Evolutionary conservation across 768 basidiomycete genomes (phyloP).

Genomic region (Mrakia frigida): DNA sequence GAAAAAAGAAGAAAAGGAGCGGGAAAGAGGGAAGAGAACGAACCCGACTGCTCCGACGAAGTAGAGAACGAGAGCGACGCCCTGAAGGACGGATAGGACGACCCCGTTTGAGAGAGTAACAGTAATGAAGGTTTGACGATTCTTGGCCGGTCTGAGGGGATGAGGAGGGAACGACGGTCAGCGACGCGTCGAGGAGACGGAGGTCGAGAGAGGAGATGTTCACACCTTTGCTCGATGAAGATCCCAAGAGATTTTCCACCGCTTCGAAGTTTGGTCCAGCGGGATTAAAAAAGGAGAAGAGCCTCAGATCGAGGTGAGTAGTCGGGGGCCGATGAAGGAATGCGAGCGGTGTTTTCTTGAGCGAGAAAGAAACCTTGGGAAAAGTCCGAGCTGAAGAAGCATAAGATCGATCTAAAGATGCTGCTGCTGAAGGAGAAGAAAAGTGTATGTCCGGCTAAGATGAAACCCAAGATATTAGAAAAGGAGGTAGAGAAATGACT

Average conservation of each 20-base stretch:
- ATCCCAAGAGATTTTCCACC: background rate
- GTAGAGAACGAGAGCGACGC: background rate
- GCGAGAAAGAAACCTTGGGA: too few relatives aligned
- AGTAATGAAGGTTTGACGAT: background rate
- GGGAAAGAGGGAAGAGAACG: background rate
- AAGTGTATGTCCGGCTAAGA: too few relatives aligned
- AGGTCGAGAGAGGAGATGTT: background rate
- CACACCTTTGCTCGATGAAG: background rate
- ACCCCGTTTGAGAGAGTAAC: background rate
- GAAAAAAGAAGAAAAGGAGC: background rate
- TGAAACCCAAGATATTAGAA: too few relatives aligned
- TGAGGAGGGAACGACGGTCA: background rate
- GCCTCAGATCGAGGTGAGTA: too few relatives aligned
- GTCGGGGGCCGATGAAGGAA: too few relatives aligned
- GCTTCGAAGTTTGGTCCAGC: too few relatives aligned
- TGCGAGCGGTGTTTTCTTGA: too few relatives aligned
- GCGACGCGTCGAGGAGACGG: background rate
- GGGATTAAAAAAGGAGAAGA: background rate
- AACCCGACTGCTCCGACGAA: background rate
- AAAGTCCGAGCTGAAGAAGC: too few relatives aligned
- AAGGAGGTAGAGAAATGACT: too few relatives aligned
- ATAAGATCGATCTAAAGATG: too few relatives aligned
- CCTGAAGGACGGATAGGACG: background rate
- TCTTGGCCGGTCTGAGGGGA: background rate
- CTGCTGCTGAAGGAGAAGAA: too few relatives aligned